A percentile compares a stretch with the other conserved stretches of the same genome.
These are phyloP conservation scores for Cordyceps pruinosa DNA, from an alignment of 2,329 filamentous ascomycete species.

Conservation along the genomic window DNA sequence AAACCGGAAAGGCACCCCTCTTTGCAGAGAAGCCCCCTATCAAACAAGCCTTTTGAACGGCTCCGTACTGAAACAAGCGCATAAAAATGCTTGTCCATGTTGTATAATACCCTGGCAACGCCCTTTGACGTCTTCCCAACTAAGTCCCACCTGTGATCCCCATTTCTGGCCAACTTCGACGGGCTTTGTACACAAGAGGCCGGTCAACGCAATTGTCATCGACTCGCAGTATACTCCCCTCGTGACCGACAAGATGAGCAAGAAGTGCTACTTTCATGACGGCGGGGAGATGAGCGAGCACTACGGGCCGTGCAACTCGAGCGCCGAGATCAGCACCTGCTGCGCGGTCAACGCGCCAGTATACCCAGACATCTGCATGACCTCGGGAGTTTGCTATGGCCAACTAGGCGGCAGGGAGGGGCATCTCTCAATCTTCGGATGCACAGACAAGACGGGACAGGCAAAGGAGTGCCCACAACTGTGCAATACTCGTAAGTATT, in stretches of 20 bases:
- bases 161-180: not conserved
- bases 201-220: not conserved
- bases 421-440: slow-evolving; percentile 18
- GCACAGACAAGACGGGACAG: slow-evolving; percentile 16
- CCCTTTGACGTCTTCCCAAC: not conserved
- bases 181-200: not conserved
- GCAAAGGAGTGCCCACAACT: slow-evolving; percentile 15
- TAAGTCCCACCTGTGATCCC: too few relatives aligned
- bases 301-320: slow-evolving; percentile 15
- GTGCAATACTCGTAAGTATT: slow-evolving; percentile 15
- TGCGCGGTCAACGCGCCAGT: slow-evolving; percentile 17
- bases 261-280: slow-evolving; percentile 29
- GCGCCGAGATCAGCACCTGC: slow-evolving; percentile 17
- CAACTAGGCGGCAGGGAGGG: slow-evolving; percentile 14
- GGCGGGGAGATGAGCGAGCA: slow-evolving; percentile 5
- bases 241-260: not conserved
- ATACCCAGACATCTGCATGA: slow-evolving; percentile 18
- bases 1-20: not conserved
- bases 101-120: not conserved
- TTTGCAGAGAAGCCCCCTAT: not conserved
- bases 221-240: not conserved
- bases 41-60: too few relatives aligned
- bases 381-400: slow-evolving; percentile 18
- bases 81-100: not conserved
- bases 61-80: too few relatives aligned